Evolutionary conservation across 306 rosid species (phyloP).

Genomic region (Echinosophora koreensis): DNA sequence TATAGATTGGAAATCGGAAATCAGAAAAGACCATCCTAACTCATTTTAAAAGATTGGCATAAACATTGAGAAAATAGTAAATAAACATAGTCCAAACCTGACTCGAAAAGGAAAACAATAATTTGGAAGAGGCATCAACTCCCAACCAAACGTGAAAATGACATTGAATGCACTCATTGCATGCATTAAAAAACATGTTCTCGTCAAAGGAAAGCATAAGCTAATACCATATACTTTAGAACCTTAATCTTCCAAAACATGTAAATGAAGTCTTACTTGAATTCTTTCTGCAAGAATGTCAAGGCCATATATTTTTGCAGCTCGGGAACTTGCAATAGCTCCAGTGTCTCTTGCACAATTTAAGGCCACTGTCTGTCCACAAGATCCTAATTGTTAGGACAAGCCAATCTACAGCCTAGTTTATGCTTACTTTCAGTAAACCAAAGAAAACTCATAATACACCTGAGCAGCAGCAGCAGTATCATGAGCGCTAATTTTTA

Average conservation of each 20-base stretch:
- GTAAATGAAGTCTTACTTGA: conserved; percentile 62
- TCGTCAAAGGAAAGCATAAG: conserved; percentile 19
- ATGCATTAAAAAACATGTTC: conserved; percentile 9
- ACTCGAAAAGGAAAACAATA: conserved; percentile 19
- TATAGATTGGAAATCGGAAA: conserved; percentile 14
- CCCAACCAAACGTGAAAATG: conserved; percentile 10
- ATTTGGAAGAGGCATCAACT: conserved; percentile 37
- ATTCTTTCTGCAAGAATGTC: conserved; percentile 71
- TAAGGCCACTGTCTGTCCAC: conserved; percentile 69
- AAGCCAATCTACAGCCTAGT: conserved; percentile 31
- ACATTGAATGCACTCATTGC: conserved; percentile 13
- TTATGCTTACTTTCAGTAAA: conserved; percentile 29
- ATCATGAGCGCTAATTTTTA: conserved; percentile 66
- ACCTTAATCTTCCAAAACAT: conserved; percentile 29
- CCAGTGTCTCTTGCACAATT: conserved; percentile 64
- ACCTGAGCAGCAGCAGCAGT: conserved; percentile 93
- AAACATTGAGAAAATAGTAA: conserved; percentile 30
- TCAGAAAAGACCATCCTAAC: neutral
- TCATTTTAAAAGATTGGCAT: conserved; percentile 14
- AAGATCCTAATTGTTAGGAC: conserved; percentile 44
- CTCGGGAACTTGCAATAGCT: conserved; percentile 90
- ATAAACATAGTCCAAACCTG: conserved; percentile 18
- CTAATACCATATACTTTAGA: conserved; percentile 17
- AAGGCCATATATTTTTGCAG: conserved; percentile 85
- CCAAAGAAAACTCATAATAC: conserved; percentile 41